These are phyloP conservation scores for Aspergillus sp. DNA, from an alignment of 2,329 filamentous ascomycete genomes.

Conservation along the genomic window DNA sequence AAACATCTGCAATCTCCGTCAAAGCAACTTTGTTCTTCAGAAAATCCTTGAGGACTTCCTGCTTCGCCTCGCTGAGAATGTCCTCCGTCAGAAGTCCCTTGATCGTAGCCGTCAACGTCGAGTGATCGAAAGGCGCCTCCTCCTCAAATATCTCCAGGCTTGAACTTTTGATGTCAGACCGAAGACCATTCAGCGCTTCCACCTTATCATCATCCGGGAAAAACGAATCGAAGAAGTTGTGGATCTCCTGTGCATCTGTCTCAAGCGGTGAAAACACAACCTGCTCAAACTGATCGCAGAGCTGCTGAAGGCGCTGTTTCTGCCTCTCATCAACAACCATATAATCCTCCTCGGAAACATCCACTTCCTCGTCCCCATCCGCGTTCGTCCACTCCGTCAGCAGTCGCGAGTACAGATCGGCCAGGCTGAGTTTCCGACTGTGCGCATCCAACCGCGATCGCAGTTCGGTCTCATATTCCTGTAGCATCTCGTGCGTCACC, in stretches of 20 bases:
- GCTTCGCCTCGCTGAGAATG: constrained; percentile 50
- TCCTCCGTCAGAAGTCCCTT: constrained; percentile 47
- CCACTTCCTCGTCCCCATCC: constrained; percentile 6
- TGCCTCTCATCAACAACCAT: constrained; percentile 36
- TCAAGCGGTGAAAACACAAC: constrained; percentile 46
- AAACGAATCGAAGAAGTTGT: constrained; percentile 35
- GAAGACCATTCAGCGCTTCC: constrained; percentile 6
- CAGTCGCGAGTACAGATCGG: constrained; percentile 39
- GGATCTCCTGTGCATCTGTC: constrained; percentile 38
- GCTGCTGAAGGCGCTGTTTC: constrained; percentile 41
- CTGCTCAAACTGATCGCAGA: constrained; percentile 46
- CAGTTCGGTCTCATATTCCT: constrained; percentile 38
- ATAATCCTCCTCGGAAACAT: constrained; percentile 24
- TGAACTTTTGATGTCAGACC: not conserved
- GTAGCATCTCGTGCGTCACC: constrained; percentile 37
- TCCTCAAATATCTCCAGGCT: constrained; percentile 20
- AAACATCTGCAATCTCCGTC: constrained; percentile 49
- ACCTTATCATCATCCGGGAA: constrained; percentile 36
- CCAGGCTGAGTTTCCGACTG: constrained; percentile 39
- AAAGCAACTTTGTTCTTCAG: constrained; percentile 45
- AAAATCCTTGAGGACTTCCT: constrained; percentile 46
- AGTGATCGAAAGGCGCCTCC: constrained; percentile 37
- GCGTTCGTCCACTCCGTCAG: constrained; percentile 47
- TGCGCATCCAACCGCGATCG: constrained; percentile 39
- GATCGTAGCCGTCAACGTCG: constrained; percentile 40